Conservation (phyloP, 23 red algal species). For the Gracilaria domingensis region DNA sequence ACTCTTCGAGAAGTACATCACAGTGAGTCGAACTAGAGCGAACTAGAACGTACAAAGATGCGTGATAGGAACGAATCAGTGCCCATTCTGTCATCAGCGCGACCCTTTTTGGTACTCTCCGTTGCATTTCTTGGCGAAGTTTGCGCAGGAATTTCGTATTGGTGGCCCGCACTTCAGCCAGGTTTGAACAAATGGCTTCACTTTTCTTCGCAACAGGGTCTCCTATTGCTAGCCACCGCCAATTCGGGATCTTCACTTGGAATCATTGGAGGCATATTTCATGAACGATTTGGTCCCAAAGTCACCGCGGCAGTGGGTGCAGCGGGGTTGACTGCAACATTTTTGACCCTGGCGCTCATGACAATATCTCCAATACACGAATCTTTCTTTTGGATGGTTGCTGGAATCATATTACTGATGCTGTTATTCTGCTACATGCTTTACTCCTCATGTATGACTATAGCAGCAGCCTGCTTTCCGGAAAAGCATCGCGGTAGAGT, state of each 20-base stretch:
- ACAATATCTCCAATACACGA: background rate
- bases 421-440: slow-evolving; percentile 65
- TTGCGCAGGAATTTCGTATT: slow-evolving; percentile 49
- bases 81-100: background rate
- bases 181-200: slow-evolving; percentile 53
- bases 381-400: slow-evolving; percentile 17
- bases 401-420: slow-evolving; percentile 16
- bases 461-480: slow-evolving; percentile 40
- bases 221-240: slow-evolving; percentile 32
- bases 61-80: background rate
- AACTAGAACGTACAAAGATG: background rate
- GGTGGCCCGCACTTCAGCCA: slow-evolving; percentile 59
- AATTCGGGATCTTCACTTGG: slow-evolving; percentile 62
- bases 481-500: slow-evolving; percentile 50
- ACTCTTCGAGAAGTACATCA: too few species aligned
- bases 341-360: slow-evolving; percentile 20
- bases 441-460: slow-evolving; percentile 53
- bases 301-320: slow-evolving; percentile 29
- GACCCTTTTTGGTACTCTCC: slow-evolving; percentile 48
- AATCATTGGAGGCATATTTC: slow-evolving; percentile 53
- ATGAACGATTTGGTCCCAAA: slow-evolving; percentile 43
- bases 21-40: too few species aligned
- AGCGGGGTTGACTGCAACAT: slow-evolving; percentile 17
- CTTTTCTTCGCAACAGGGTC: slow-evolving; percentile 20
- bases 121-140: slow-evolving; percentile 40